A percentile compares a stretch with the other conserved stretches of the same genome.
phyloP scores from a whole-genome alignment of 495 filamentous ascomycete species.

The Hypomontagnella submonticulosa region DNA sequence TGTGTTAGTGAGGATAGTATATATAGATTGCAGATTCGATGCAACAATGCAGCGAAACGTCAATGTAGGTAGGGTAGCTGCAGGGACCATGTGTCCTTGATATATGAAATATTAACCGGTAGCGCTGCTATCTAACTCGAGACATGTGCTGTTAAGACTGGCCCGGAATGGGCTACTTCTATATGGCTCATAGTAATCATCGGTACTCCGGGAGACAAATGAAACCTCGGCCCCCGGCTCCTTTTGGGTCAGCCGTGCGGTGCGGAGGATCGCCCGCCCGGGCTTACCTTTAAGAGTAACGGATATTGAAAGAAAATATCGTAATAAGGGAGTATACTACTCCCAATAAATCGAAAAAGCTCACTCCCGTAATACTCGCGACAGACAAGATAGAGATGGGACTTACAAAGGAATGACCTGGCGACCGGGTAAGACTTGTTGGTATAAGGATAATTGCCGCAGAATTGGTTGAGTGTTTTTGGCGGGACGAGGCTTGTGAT shows the following conservation, averaged over 20 bases:
- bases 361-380: not conserved
- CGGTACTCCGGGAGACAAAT: conserved; percentile 33
- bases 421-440: conserved; percentile 8
- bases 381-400: conserved; percentile 4
- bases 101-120: conserved; percentile 10
- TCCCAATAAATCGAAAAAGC: not conserved
- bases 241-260: conserved; percentile 26
- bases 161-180: conserved; percentile 18
- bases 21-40: conserved; percentile 4
- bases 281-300: not conserved
- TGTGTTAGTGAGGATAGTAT: conserved; percentile 25
- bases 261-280: conserved; percentile 30
- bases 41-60: conserved; percentile 16
- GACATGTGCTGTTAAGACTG: conserved; percentile 13
- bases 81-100: conserved; percentile 22
- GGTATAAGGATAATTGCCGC: conserved; percentile 33
- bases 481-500: conserved; percentile 31
- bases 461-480: conserved; percentile 37
- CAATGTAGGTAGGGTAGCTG: conserved; percentile 8
- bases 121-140: not conserved
- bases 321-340: conserved; percentile 4
- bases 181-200: conserved; percentile 30
- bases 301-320: not conserved
- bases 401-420: conserved; percentile 28
- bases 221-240: conserved; percentile 43